Evolutionary conservation across 768 basidiomycete genomes (phyloP).

Genomic region (Plicaturopsis crispa): DNA sequence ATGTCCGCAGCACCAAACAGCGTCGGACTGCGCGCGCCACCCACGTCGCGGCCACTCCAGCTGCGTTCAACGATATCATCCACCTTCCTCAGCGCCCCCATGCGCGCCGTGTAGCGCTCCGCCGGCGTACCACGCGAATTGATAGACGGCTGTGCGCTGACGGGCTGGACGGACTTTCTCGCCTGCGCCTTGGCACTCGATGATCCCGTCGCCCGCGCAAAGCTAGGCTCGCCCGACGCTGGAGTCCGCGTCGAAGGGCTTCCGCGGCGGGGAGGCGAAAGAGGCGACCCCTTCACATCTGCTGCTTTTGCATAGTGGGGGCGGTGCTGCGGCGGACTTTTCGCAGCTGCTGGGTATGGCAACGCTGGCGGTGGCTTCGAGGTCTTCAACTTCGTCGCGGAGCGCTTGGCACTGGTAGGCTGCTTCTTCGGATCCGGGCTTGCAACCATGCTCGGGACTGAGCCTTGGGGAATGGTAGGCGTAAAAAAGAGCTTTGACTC

Average conservation of each 20-base stretch:
- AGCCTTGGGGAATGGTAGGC: constrained; percentile 15
- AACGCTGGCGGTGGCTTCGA: constrained; percentile 9
- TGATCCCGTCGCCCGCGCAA: neutral
- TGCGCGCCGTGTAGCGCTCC: constrained; percentile 8
- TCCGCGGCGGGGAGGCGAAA: too few species aligned
- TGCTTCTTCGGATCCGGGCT: too few species aligned
- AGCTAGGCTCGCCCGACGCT: too few species aligned
- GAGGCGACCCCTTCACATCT: neutral
- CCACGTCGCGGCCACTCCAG: constrained; percentile 21
- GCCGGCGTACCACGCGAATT: too few species aligned
- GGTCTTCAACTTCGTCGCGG: constrained; percentile 4
- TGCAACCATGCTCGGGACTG: constrained; percentile 3
- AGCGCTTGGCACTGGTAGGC: neutral
- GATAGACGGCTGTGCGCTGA: constrained; percentile 1
- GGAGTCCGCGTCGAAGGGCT: too few species aligned
- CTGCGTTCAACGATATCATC: constrained; percentile 28
- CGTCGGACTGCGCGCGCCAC: constrained; percentile 1
- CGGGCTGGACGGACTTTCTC: constrained; percentile 1
- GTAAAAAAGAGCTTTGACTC: constrained; percentile 52
- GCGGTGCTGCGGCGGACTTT: neutral
- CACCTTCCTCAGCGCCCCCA: constrained; percentile 22
- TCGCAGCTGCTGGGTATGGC: constrained; percentile 17
- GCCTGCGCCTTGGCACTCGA: neutral
- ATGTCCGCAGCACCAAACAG: too few species aligned
- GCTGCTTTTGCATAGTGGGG: neutral